Conservation (phyloP, 1,139 yeast genomes). For the Geotrichum cucujoidarum region DNA sequence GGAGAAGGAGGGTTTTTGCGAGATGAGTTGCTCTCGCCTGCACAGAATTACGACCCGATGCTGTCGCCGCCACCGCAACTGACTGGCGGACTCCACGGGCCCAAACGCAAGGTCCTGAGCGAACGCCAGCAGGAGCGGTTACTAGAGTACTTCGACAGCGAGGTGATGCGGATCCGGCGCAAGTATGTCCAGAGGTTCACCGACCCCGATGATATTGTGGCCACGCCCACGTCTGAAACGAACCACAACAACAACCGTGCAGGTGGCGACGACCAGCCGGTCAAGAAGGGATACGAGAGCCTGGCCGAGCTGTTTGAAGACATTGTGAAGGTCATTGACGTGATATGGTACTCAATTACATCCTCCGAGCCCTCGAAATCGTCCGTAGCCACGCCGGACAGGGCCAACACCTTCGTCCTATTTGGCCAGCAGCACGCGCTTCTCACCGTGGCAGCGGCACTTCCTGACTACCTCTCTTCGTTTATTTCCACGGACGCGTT, state of each 20-base stretch:
- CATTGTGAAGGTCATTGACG: constrained; percentile 44
- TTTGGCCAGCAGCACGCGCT: constrained; percentile 61
- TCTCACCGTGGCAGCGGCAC: constrained; percentile 58
- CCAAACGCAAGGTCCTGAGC: constrained; percentile 11
- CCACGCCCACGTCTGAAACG: neutral
- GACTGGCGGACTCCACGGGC: neutral
- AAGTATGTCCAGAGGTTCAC: constrained; percentile 19
- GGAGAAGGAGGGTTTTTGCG: neutral
- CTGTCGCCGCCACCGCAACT: neutral
- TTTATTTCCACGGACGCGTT: constrained; percentile 19
- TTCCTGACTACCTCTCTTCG: constrained; percentile 48
- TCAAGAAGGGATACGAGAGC: constrained; percentile 36
- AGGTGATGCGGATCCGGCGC: constrained; percentile 15
- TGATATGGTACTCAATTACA: constrained; percentile 54
- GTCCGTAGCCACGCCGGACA: neutral
- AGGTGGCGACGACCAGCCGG: no score
- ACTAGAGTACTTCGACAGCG: constrained; percentile 11
- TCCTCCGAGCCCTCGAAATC: constrained; percentile 18
- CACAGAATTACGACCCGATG: neutral
- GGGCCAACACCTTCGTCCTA: constrained; percentile 19
- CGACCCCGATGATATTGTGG: neutral
- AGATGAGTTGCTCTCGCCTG: neutral
- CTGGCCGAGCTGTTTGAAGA: constrained; percentile 45
- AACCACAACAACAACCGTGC: no score
- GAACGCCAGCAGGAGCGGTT: constrained; percentile 16